Conservation (phyloP, 2,329 filamentous ascomycete genomes). For the Phialophora tarda region DNA sequence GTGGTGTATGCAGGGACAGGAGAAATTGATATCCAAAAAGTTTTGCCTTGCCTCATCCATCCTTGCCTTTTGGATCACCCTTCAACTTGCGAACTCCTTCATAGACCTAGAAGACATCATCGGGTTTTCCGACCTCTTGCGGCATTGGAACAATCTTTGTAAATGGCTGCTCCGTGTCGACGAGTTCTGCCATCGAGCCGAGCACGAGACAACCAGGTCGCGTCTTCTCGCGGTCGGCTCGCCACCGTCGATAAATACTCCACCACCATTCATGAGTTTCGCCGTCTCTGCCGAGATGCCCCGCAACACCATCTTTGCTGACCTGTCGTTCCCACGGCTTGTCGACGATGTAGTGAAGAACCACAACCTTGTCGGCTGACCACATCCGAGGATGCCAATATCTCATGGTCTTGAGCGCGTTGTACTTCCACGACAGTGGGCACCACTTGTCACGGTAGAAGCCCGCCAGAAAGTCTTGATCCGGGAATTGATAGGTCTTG, state of each 20-base stretch:
- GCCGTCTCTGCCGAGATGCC: conserved; percentile 58
- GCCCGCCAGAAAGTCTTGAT: conserved; percentile 60
- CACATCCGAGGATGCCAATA: conserved; percentile 60
- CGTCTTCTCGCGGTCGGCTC: conserved; percentile 21
- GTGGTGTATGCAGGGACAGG: neutral
- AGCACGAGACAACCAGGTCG: conserved; percentile 22
- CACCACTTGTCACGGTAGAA: conserved; percentile 55
- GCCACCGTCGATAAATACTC: conserved; percentile 54
- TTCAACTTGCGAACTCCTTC: neutral
- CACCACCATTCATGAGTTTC: conserved; percentile 62
- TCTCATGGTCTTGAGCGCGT: conserved; percentile 60
- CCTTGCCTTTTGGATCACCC: neutral
- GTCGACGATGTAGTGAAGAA: conserved; percentile 61
- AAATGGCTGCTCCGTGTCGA: conserved; percentile 31
- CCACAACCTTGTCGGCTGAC: conserved; percentile 56
- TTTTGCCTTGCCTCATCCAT: neutral
- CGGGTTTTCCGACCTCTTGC: conserved; percentile 31
- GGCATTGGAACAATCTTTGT: conserved; percentile 30
- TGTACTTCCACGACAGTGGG: conserved; percentile 57
- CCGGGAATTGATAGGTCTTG: conserved; percentile 56
- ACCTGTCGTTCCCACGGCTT: conserved; percentile 60
- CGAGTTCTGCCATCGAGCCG: conserved; percentile 26
- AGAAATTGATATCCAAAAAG: neutral
- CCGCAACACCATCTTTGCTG: conserved; percentile 51
- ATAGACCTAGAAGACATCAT: conserved; percentile 28